These are phyloP conservation scores for Phaeosphaeria sp. DNA, from an alignment of 2,329 filamentous ascomycete genomes.

Conservation along the genomic window DNA sequence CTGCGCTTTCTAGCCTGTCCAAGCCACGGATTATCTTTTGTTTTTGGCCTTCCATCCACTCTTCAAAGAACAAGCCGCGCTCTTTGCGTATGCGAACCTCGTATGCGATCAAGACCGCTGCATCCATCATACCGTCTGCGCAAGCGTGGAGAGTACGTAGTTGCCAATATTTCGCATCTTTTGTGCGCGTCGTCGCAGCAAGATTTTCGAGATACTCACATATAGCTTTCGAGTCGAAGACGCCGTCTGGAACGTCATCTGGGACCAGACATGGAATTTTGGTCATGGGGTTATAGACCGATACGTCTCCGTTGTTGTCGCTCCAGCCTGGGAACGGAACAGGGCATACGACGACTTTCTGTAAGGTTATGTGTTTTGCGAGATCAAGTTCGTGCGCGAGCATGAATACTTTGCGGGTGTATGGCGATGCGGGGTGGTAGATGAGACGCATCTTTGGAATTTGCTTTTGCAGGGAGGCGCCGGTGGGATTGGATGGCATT, in stretches of 20 bases:
- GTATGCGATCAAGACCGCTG: conserved; percentile 33
- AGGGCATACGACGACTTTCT: conserved; percentile 41
- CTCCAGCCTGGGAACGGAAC: conserved; percentile 35
- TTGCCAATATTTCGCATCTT: conserved; percentile 27
- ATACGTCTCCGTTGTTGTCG: conserved; percentile 37
- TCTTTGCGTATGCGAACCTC: conserved; percentile 35
- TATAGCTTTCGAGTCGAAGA: conserved; percentile 38
- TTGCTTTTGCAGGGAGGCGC: background rate
- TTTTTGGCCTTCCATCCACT: conserved; percentile 39
- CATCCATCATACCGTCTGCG: conserved; percentile 41
- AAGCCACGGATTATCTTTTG: conserved; percentile 33
- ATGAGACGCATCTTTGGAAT: conserved; percentile 36
- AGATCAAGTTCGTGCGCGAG: conserved; percentile 36
- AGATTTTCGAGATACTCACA: conserved; percentile 34
- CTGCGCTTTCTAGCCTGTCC: conserved; percentile 31
- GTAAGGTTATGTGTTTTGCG: conserved; percentile 26
- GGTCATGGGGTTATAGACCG: conserved; percentile 35
- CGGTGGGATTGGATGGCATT: background rate
- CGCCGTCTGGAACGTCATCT: conserved; percentile 30
- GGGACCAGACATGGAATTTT: conserved; percentile 39
- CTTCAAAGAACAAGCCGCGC: conserved; percentile 26
- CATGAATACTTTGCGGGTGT: conserved; percentile 37
- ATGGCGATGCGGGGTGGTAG: conserved; percentile 38
- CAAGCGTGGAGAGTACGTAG: conserved; percentile 31
- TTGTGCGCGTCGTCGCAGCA: conserved; percentile 11